A percentile compares a stretch with the other conserved stretches of the same genome.
Evolutionary conservation across 2,329 filamentous ascomycete genomes (phyloP).

Genomic region (Fusarium sp.): DNA sequence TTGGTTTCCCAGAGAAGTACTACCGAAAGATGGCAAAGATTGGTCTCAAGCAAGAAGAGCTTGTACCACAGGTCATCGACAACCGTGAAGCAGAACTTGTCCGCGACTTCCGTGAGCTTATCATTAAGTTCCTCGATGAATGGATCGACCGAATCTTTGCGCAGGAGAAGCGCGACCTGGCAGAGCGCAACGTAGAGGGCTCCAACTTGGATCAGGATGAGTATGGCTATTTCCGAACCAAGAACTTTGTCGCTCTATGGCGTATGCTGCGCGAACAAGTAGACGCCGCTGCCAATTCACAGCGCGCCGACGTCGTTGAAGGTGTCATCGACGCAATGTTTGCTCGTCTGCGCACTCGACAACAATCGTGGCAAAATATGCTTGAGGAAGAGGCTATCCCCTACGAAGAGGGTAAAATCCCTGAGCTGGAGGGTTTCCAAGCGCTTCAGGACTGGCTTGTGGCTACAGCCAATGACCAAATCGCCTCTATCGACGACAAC

Average conservation of each 20-base stretch:
- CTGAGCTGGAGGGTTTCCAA: conserved; percentile 75
- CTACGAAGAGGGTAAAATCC: conserved; percentile 69
- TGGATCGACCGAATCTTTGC: conserved; percentile 95
- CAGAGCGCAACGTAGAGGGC: conserved; percentile 77
- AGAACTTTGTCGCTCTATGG: conserved; percentile 94
- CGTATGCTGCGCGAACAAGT: conserved; percentile 96
- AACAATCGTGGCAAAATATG: conserved; percentile 87
- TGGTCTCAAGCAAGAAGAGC: conserved; percentile 79
- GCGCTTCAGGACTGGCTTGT: conserved; percentile 95
- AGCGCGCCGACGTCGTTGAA: conserved; percentile 90
- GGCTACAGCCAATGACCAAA: conserved; percentile 97
- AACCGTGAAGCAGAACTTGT: conserved; percentile 90
- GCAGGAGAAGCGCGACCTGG: conserved; percentile 84
- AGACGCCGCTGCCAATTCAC: conserved; percentile 83
- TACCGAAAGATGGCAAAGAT: conserved; percentile 95
- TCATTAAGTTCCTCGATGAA: conserved; percentile 94
- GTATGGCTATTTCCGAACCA: conserved; percentile 91
- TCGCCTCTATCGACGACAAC: conserved; percentile 95
- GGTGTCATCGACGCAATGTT: conserved; percentile 98
- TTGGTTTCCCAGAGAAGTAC: conserved; percentile 96
- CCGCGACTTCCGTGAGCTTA: conserved; percentile 92
- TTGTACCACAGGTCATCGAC: conserved; percentile 88
- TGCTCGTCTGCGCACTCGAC: conserved; percentile 81
- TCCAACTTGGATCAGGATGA: conserved; percentile 85
- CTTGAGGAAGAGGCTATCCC: conserved; percentile 85